Base-by-base conservation (phyloP, 2,329 filamentous ascomycete species). In the Fonsecaea monophora region DNA sequence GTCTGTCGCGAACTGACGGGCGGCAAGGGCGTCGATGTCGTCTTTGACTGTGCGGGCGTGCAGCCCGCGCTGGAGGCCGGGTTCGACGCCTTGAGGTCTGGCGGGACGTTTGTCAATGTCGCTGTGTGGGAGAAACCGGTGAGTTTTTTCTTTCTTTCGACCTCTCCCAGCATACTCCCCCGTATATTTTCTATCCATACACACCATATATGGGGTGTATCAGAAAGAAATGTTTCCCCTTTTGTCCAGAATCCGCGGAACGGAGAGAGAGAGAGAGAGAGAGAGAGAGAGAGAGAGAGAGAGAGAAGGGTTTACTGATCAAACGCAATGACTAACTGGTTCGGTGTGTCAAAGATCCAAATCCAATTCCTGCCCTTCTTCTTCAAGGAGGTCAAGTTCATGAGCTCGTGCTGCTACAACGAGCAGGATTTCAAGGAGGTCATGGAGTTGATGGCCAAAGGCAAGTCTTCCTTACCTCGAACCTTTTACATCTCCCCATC, bases 11-110 rank as follows among this genome's bases (percentile, higher is more conserved):
- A 74, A 18, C 30, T 75, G 32, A 77, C 75, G 4, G 62, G 60
- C 38, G 75, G 75, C 1, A 72, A 74, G 54, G 76, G 75, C 13
- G 75, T 77, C 0, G 74, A 77, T 63, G 67, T 77, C 12, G 75
- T 76, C 3, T 78, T 78, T 53, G 76, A 79, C 65, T 76, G 75
- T 70, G 77, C 77, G 2, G 77, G 77, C 5, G 69, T 76, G 12
- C 74, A 74, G 60, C 67, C 70, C 37, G 77, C 70, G 0, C 57
- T 78, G 30, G 72, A 76, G 53, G 73, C 71, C 13, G 77, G 70
- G 0, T 72, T 77, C 61, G 75, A 76, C 57, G 75, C 75, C 1
- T 12, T 78, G 34, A 74, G 61, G 18, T 72, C 69, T 35, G 66
- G 67, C 38, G 77, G 77, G 3, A 69, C 61, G 40, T 76, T 76